A percentile compares a stretch with the other conserved stretches of the same genome.
Conservation (phyloP, 345 rosid species). For the Linum tenue region DNA sequence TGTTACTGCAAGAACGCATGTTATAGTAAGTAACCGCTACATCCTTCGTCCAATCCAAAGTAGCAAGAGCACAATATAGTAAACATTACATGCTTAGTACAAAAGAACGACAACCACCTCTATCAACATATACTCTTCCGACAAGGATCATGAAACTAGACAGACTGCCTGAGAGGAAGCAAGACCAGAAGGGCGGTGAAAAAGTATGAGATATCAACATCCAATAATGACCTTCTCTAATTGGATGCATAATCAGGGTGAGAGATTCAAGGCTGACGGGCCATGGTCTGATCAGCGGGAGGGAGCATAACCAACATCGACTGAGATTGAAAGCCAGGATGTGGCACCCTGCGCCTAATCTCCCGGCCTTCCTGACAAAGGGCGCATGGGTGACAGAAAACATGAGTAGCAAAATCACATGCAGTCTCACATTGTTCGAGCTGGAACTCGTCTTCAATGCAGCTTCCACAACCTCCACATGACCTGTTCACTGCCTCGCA, state of each 20-base stretch:
- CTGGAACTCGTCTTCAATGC: constrained; percentile 60
- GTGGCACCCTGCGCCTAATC: constrained; percentile 72
- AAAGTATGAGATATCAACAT: no score
- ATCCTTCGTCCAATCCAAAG: no score
- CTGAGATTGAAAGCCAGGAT: constrained; percentile 73
- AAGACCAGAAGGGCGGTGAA: no score
- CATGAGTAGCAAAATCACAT: constrained; percentile 69
- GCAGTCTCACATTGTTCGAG: constrained; percentile 64
- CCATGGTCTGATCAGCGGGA: constrained; percentile 75
- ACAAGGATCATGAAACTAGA: no score
- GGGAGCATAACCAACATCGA: constrained; percentile 63
- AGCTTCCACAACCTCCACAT: constrained; percentile 77
- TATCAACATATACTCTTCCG: no score
- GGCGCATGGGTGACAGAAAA: constrained; percentile 75
- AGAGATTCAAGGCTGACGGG: constrained; percentile 32
- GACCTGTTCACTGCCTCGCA: constrained; percentile 72
- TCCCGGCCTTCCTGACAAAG: constrained; percentile 98
- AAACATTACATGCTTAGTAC: no score
- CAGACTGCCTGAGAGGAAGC: no score
- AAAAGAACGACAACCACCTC: no score
- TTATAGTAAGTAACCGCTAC: no score
- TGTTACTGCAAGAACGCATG: no score
- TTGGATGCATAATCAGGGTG: not conserved
- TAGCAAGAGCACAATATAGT: no score
- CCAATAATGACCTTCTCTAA: no score